Conservation (phyloP, 164 flowering plant species). For the Kalanchoe fedtschenkoi region DNA sequence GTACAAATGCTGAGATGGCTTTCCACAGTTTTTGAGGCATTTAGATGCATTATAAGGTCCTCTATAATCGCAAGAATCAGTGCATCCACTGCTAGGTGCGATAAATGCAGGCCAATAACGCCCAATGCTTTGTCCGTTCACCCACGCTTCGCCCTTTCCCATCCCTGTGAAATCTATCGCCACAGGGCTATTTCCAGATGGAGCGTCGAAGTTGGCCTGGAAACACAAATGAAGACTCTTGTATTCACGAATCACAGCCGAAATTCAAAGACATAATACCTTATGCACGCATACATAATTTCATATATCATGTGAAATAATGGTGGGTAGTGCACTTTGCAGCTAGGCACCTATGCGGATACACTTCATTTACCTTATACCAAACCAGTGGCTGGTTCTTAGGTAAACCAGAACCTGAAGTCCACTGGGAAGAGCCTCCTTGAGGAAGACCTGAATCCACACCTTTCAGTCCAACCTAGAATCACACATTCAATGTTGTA, state of each 20-base stretch:
- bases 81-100: conserved; percentile 54
- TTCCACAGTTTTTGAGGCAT: conserved; percentile 79
- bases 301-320: too few species aligned
- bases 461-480: conserved; percentile 81
- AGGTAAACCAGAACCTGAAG: conserved; percentile 46
- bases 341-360: background rate
- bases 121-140: conserved; percentile 95
- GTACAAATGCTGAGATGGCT: conserved; percentile 75
- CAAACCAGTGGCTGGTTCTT: conserved; percentile 68
- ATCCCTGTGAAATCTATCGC: conserved; percentile 77
- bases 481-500: background rate
- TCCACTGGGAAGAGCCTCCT: conserved; percentile 68
- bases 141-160: conserved; percentile 98
- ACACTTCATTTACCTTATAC: conserved; percentile 64
- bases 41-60: conserved; percentile 51
- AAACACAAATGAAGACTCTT: conserved; percentile 5
- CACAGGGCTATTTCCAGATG: conserved; percentile 57
- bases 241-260: background rate
- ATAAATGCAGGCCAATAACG: conserved; percentile 76
- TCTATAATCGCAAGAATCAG: conserved; percentile 56
- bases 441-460: conserved; percentile 57
- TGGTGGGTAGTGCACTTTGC: background rate
- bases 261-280: background rate
- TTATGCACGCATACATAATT: too few species aligned
- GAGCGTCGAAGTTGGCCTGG: conserved; percentile 78